Evolutionary conservation across 345 rosid species (phyloP).

Genomic region (Arabidopsis thaliana): DNA sequence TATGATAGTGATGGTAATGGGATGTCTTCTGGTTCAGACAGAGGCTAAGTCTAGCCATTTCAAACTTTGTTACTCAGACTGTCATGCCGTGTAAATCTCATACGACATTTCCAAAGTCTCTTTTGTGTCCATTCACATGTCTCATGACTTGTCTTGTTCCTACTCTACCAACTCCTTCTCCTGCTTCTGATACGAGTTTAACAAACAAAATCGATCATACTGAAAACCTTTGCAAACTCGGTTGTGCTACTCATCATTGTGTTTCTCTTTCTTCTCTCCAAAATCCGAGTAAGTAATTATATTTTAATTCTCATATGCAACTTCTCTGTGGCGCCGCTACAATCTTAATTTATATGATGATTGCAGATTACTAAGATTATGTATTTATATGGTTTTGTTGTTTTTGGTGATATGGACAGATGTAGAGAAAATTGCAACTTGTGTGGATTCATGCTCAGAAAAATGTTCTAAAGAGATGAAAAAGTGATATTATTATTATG

Average conservation of each 20-base stretch:
- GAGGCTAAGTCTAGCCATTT: conserved; percentile 25
- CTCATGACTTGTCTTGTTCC: conserved; percentile 31
- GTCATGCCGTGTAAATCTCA: conserved; percentile 25
- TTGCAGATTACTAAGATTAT: not conserved
- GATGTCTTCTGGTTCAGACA: conserved; percentile 5
- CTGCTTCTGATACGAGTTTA: not conserved
- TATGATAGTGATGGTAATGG: conserved; percentile 15
- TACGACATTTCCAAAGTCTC: conserved; percentile 19
- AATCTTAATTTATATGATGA: not conserved
- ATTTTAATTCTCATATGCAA: not conserved
- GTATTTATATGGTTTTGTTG: not conserved
- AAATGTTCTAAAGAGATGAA: conserved; percentile 1
- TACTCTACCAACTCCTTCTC: conserved; percentile 13
- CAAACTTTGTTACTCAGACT: conserved; percentile 26
- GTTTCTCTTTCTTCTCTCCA: conserved; percentile 8
- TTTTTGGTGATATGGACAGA: conserved; percentile 22
- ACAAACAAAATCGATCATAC: conserved; percentile 1
- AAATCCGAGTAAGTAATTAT: conserved; percentile 10
- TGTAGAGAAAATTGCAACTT: conserved; percentile 24
- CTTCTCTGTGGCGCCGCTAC: not conserved
- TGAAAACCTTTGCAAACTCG: conserved; percentile 27
- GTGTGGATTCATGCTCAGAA: conserved; percentile 33
- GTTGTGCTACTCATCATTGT: conserved; percentile 28
- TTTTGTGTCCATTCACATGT: conserved; percentile 39
- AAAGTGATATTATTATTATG: not conserved